These are phyloP conservation scores for Mixia osmundae DNA, from an alignment of 1,284 basidiomycete genomes.

Conservation along the genomic window DNA sequence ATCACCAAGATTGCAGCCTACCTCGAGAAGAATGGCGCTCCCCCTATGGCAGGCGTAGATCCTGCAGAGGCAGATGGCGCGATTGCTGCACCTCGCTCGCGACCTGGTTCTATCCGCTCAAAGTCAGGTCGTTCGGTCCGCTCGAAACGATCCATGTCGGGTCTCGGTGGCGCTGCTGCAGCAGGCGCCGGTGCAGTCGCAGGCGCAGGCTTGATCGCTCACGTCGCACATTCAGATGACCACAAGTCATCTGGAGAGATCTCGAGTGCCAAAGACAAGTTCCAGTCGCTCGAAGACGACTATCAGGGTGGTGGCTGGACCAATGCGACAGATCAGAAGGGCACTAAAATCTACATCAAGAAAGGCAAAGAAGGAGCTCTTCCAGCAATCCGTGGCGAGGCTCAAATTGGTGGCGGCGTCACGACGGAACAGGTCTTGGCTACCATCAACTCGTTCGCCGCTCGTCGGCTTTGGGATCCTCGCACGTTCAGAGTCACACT, in stretches of 20 bases:
- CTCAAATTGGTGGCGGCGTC: constrained; percentile 4
- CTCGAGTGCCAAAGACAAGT: constrained; percentile 7
- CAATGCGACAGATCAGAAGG: constrained; percentile 6
- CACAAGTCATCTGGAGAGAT: constrained; percentile 4
- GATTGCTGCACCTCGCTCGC: not conserved
- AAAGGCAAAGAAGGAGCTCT: constrained; percentile 3
- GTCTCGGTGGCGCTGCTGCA: too few relatives aligned
- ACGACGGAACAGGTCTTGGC: constrained; percentile 16
- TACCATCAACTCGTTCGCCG: constrained; percentile 6
- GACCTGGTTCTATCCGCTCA: not conserved
- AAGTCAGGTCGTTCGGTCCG: too few relatives aligned
- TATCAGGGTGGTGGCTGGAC: constrained; percentile 2
- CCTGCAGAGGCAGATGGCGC: constrained; percentile 4
- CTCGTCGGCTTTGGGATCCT: not conserved
- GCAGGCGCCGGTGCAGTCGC: not conserved
- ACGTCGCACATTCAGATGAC: constrained; percentile 6
- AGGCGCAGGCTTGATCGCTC: constrained; percentile 4
- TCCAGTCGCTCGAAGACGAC: constrained; percentile 5
- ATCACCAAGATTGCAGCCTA: constrained; percentile 17
- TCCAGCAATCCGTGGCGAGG: constrained; percentile 12
- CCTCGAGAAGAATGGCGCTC: constrained; percentile 13
- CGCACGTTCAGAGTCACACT: too few relatives aligned
- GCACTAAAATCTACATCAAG: constrained; percentile 3
- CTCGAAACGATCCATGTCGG: too few relatives aligned
- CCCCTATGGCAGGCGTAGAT: constrained; percentile 12